Evolutionary conservation across 2,329 filamentous ascomycete genomes (phyloP), one percentile per base, ranked within the genome.

Genomic region (Apiospora phragmitis): DNA sequence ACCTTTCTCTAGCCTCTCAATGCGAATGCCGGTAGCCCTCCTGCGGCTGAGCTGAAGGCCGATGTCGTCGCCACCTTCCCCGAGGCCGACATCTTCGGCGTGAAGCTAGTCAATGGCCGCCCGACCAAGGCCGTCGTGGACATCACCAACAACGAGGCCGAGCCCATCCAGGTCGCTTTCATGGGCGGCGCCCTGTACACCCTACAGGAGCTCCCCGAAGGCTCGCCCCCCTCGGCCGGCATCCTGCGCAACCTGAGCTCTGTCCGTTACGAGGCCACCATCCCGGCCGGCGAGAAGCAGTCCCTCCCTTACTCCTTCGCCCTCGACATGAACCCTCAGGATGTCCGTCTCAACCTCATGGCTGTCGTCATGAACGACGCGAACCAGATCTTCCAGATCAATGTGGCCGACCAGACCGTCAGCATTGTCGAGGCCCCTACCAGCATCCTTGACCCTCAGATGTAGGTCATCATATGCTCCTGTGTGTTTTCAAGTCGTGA

Each of bases 21-120:
- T 66, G 76, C 78, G 59, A 76, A 76, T 68, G 55, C 55, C 55
- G 55, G 55, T 62, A 62, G 55, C 55, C 55, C 55, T 21, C 55
- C 55, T 2, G 55, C 55, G 3, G 75, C 75, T 26, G 84, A 88
- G 75, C 81, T 92, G 77, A 89, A 90, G 73, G 90, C 93, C 81
- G 88, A 91, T 69, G 83, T 92, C 76, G 87, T 87, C 75, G 88
- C 91, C 71, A 86, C 85, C 81, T 89, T 90, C 85, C 84, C 89
- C 83, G 85, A 92, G 79, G 81, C 91, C 85, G 94, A 97, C 85
- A 91, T 97, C 83, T 96, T 98, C 77, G 96, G 95, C 77, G 91
- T 98, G 77, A 97, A 97, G 89, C 91, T 98, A 76, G 89, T 98
- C 86, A 99, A 99, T 81, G 94, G 94, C 79, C 91, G 92, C 75